Conservation (phyloP, 108 stramenopile genomes). For the Tribonema minus region DNA sequence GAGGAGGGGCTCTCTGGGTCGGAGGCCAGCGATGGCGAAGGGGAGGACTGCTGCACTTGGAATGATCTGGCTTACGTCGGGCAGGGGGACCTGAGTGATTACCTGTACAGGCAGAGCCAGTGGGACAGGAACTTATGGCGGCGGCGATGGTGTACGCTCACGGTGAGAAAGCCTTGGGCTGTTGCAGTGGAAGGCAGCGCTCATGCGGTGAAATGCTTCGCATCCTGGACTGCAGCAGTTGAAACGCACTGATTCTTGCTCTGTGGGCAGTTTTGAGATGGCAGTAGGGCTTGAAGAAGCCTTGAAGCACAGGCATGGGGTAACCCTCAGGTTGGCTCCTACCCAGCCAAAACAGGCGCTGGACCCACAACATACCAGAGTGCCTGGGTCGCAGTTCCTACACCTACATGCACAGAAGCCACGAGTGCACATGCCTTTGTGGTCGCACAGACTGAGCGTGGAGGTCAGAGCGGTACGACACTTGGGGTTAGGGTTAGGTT, state of each 20-base stretch:
- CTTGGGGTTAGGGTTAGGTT: no score
- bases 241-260: neutral
- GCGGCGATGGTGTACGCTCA: neutral
- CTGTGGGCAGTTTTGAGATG: no score
- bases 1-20: neutral
- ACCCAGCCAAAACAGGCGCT: no score
- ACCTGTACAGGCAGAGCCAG: neutral
- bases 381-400: no score
- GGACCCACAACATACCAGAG: no score
- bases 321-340: no score
- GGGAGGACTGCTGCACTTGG: neutral
- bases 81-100: neutral
- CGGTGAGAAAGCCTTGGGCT: neutral
- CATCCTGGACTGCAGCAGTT: neutral
- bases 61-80: neutral
- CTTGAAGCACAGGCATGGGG: no score
- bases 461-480: no score
- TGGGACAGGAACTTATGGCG: neutral
- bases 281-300: no score
- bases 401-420: no score
- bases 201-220: neutral
- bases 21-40: neutral
- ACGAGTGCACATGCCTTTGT: no score
- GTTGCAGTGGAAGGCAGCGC: neutral
- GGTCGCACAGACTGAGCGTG: no score